Evolutionary conservation across 2,329 filamentous ascomycete species (phyloP).

Genomic region (Exophiala alcalophila): DNA sequence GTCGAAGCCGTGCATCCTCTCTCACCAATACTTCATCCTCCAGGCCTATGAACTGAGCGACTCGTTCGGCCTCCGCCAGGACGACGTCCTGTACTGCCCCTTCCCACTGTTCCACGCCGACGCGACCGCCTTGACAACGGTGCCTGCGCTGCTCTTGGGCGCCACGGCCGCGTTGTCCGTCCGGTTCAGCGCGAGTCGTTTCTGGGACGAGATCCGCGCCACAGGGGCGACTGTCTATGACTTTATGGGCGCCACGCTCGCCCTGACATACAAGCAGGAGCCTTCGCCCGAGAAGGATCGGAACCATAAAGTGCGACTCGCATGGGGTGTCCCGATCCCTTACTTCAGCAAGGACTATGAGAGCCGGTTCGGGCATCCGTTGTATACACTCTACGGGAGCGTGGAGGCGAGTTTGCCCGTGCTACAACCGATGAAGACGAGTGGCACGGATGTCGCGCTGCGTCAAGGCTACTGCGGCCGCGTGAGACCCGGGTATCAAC

Average conservation of each 20-base stretch:
- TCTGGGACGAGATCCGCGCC: slow-evolving; percentile 18
- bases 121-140: slow-evolving; percentile 16
- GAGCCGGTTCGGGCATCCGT: slow-evolving; percentile 13
- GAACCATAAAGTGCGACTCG: slow-evolving; percentile 14
- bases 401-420: slow-evolving; percentile 17
- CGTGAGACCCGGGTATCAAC: slow-evolving; percentile 12
- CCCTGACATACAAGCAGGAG: slow-evolving; percentile 16
- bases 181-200: slow-evolving; percentile 16
- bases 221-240: slow-evolving; percentile 15
- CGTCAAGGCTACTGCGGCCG: slow-evolving; percentile 9
- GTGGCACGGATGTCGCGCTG: slow-evolving; percentile 2
- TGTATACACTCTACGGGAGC: slow-evolving; percentile 18
- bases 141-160: slow-evolving; percentile 15
- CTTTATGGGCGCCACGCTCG: slow-evolving; percentile 21
- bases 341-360: slow-evolving; percentile 15
- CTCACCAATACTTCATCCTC: slow-evolving; percentile 20
- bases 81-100: slow-evolving; percentile 19
- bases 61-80: slow-evolving; percentile 9
- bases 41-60: slow-evolving; percentile 15
- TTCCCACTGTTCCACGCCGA: slow-evolving; percentile 20
- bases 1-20: slow-evolving; percentile 25
- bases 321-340: slow-evolving; percentile 19
- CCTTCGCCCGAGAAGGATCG: slow-evolving; percentile 7
- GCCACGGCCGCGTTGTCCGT: slow-evolving; percentile 14
- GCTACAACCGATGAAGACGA: too few species aligned